Evolutionary conservation across 495 filamentous ascomycete genomes (phyloP).

Genomic region (Platismatia glauca): DNA sequence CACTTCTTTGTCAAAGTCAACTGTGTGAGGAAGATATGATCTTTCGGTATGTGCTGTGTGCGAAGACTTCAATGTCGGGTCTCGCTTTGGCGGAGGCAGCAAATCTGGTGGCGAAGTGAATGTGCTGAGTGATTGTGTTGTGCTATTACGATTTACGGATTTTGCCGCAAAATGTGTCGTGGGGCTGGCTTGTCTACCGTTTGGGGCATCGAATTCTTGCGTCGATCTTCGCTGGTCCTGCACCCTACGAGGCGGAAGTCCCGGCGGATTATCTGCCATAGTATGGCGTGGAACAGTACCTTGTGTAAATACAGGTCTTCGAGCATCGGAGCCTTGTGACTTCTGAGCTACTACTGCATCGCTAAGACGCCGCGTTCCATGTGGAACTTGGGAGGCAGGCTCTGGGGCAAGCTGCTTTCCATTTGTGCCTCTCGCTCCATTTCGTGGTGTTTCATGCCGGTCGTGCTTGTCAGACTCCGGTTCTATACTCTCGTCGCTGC

Average conservation of each 20-base stretch:
- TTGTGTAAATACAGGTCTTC: conserved; percentile 30
- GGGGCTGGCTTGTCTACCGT: not conserved
- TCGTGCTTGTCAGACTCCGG: conserved; percentile 20
- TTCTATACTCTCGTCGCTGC: conserved; percentile 56
- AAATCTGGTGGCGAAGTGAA: conserved; percentile 11
- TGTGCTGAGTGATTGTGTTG: not conserved
- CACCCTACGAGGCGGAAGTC: conserved; percentile 11
- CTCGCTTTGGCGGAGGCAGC: conserved; percentile 40
- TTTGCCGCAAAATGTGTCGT: not conserved
- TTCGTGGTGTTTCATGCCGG: conserved; percentile 11
- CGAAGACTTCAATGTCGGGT: conserved; percentile 2
- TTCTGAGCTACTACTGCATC: not conserved
- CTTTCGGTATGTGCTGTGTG: conserved; percentile 1
- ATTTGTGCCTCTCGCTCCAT: not conserved
- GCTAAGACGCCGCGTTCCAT: conserved; percentile 11
- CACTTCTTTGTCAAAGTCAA: not conserved
- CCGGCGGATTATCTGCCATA: conserved; percentile 1
- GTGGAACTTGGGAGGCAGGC: conserved; percentile 41
- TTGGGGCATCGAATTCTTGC: not conserved
- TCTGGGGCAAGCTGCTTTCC: conserved; percentile 36
- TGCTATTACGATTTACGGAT: not conserved
- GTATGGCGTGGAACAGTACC: not conserved
- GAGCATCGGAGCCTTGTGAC: conserved; percentile 22
- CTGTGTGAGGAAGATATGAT: not conserved
- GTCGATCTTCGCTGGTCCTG: not conserved